Percentiles rank a stretch among this genome's conserved stretches.
phyloP scores from a whole-genome alignment of 2,329 filamentous ascomycete species.

The Cladosporium sp. region DNA sequence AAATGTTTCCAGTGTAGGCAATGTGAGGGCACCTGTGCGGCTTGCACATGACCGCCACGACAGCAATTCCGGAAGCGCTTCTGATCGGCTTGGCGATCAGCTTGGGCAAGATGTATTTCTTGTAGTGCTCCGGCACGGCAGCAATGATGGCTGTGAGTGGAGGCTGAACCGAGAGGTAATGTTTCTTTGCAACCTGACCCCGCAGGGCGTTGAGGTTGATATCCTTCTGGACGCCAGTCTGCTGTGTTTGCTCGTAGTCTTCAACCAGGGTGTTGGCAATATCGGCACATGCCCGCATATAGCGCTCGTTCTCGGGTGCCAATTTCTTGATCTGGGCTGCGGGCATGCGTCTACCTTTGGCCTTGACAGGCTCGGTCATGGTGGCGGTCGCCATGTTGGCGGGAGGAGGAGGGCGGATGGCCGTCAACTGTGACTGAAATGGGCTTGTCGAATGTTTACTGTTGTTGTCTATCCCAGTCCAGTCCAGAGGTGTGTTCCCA shows the following conservation, averaged over 20 bases:
- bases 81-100: constrained; percentile 94
- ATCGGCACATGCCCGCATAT: constrained; percentile 89
- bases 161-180: constrained; percentile 80
- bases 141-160: constrained; percentile 95
- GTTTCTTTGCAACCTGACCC: constrained; percentile 85
- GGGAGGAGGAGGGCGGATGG: background rate
- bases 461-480: too few relatives aligned
- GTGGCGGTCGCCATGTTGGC: constrained; percentile 51
- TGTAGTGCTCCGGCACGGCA: constrained; percentile 98
- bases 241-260: constrained; percentile 78
- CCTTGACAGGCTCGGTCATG: constrained; percentile 52
- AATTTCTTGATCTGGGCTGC: constrained; percentile 53
- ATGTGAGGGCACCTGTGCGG: constrained; percentile 97
- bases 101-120: constrained; percentile 97
- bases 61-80: constrained; percentile 93
- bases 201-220: constrained; percentile 89
- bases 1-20: constrained; percentile 97
- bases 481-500: background rate
- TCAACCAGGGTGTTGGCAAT: constrained; percentile 92
- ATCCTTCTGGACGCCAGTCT: constrained; percentile 71
- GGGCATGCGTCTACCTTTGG: constrained; percentile 52
- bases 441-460: background rate
- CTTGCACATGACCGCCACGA: constrained; percentile 99
- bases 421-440: background rate
- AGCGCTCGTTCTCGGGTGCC: constrained; percentile 89